Evolutionary conservation across 805 yeast species (phyloP).

Genomic region (Barnettozyma populi): DNA sequence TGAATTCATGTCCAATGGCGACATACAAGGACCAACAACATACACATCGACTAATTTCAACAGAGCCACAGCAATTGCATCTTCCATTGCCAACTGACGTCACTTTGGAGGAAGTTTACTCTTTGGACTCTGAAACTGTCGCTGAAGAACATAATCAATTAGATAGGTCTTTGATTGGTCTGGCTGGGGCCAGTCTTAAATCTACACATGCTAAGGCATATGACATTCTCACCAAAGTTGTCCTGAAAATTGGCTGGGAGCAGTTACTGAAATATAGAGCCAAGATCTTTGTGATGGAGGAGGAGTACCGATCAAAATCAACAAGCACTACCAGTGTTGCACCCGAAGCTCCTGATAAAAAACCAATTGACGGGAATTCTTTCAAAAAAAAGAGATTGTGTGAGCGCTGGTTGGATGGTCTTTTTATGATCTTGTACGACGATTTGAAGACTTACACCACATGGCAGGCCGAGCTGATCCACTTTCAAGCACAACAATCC

Average conservation of each 20-base stretch:
- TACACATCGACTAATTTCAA: constrained; percentile 54
- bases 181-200: constrained; percentile 67
- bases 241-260: constrained; percentile 72
- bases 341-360: constrained; percentile 2
- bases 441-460: constrained; percentile 79
- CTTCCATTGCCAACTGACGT: constrained; percentile 76
- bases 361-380: constrained; percentile 27
- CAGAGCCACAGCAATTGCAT: constrained; percentile 52
- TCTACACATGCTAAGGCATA: constrained; percentile 54
- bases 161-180: constrained; percentile 53
- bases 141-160: constrained; percentile 59
- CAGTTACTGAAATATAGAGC: constrained; percentile 52
- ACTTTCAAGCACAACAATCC: constrained; percentile 82
- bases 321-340: constrained; percentile 11
- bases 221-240: constrained; percentile 56
- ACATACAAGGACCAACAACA: constrained; percentile 58
- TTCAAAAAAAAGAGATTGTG: constrained; percentile 62
- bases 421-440: constrained; percentile 63
- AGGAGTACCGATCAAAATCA: constrained; percentile 43
- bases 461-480: constrained; percentile 90
- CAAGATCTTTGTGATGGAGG: constrained; percentile 63
- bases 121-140: constrained; percentile 60
- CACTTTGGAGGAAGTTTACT: constrained; percentile 60
- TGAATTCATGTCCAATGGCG: constrained; percentile 81
- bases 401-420: constrained; percentile 69